These are phyloP conservation scores for Neofusicoccum ribis DNA, from an alignment of 2,329 filamentous ascomycete species.

Conservation along the genomic window DNA sequence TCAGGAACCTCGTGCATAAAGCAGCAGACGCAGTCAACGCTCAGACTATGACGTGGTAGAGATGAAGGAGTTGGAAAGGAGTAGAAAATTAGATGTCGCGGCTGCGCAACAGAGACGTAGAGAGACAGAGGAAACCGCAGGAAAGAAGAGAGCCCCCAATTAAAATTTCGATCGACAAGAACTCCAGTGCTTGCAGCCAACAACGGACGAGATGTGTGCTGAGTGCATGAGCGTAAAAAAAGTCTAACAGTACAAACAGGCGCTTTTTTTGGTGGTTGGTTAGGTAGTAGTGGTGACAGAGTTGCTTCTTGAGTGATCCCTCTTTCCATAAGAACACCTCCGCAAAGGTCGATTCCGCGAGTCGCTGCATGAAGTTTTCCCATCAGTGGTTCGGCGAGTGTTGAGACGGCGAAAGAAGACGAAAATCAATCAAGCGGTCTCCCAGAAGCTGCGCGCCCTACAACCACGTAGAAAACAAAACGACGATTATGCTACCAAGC, in stretches of 20 bases:
- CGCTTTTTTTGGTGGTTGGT: slow-evolving; percentile 18
- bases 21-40: slow-evolving; percentile 6
- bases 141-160: slow-evolving; percentile 18
- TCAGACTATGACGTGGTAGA: slow-evolving; percentile 12
- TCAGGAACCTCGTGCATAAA: not conserved
- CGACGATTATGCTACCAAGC: slow-evolving; percentile 20
- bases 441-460: slow-evolving; percentile 14
- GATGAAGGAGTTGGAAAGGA: not conserved
- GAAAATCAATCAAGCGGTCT: slow-evolving; percentile 7
- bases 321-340: slow-evolving; percentile 12
- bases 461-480: slow-evolving; percentile 17
- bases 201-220: slow-evolving; percentile 11
- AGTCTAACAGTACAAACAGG: slow-evolving; percentile 18
- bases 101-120: slow-evolving; percentile 1
- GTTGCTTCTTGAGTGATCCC: slow-evolving; percentile 12
- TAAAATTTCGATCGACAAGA: slow-evolving; percentile 19
- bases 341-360: slow-evolving; percentile 2
- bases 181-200: slow-evolving; percentile 17
- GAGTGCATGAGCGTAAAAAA: slow-evolving; percentile 16
- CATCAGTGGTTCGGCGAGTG: slow-evolving; percentile 5
- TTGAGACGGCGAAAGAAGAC: slow-evolving; percentile 5
- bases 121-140: slow-evolving; percentile 6
- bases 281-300: slow-evolving; percentile 11
- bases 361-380: slow-evolving; percentile 6
- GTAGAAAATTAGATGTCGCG: not conserved